Conservation (phyloP, 306 rosid genomes). For the Luffa aegyptiaca region DNA sequence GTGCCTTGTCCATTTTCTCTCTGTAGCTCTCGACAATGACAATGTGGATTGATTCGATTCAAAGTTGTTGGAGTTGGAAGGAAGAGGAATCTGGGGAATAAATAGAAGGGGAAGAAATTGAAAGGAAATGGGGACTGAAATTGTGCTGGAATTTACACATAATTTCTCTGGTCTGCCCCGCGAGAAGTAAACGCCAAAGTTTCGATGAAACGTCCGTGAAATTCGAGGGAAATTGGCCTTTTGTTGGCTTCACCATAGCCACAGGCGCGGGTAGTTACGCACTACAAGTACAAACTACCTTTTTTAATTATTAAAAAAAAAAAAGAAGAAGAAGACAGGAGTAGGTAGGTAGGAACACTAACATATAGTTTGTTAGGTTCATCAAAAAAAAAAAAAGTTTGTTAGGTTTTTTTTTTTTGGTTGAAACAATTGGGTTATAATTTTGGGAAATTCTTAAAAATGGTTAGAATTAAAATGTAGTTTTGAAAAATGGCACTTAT, state of each 20-base stretch:
- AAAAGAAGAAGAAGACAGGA: no score
- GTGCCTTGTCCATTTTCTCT: conserved; percentile 59
- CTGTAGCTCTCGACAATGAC: neutral
- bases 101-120: neutral
- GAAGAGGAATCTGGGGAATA: neutral
- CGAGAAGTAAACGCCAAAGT: neutral
- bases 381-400: no score
- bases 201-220: neutral
- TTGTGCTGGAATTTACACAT: neutral
- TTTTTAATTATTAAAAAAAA: no score
- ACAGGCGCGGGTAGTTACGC: neutral
- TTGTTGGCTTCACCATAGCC: neutral
- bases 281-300: no score
- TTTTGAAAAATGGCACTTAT: no score
- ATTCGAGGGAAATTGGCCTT: neutral
- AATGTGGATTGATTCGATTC: neutral
- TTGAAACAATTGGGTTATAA: no score
- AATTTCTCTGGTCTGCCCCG: neutral
- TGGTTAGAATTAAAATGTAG: no score
- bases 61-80: neutral
- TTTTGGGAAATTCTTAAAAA: no score
- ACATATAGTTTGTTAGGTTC: no score
- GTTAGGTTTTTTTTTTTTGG: no score
- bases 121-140: neutral
- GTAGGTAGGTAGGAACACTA: no score